Evolutionary conservation across 169 alveolate genomes (phyloP), one percentile per base, ranked within the genome.

Genomic region (Theileria orientalis): DNA sequence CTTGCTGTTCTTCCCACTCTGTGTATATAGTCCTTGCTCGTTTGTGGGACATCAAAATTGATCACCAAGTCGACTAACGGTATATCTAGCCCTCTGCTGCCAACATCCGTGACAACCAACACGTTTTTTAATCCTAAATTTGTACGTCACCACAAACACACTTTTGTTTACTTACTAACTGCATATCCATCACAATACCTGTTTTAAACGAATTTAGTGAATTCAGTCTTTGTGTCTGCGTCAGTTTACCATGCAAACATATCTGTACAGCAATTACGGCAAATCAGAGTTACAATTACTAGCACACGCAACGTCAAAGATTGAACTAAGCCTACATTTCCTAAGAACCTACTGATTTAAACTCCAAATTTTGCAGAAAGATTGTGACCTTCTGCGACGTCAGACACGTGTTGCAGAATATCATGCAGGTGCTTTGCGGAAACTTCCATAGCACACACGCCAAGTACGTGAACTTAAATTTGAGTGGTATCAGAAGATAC

Each of bases 1-100:
- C 99, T 92, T 8, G 99, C 99, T 0, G 99, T 97, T 83, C 99
- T 91, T 40, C 99, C 99, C 0, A 97, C 99, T 78, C 99, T 86
- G 83, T 98, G 99, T 19, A 98, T 94, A 74, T 96, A 98, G 73
- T 96, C 98, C 83, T 97, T 96, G 33, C 98, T 90, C 42, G 96
- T 90, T 29, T 85, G 68, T 1, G 99, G 99, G 52, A 98, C 91
- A 90, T 98, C 99, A 83, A 93, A 97, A 90, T 98, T 97, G 33
- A 98, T 87, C 51, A 98, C 99, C 33, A 94, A 88, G 74, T 96
- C 98, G 7, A 98, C 99, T 49, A 91, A 90, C 13, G 99, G 99
- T 60, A 98, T 94, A 87, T 98, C 99, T 8, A 98, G 82, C 0
- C 99, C 99, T 61, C 99, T 90, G 33, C 98, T 96, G 0, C 99